These are phyloP conservation scores for Phytophthora fragariae DNA, from an alignment of 352 stramenopile species.

Conservation along the genomic window DNA sequence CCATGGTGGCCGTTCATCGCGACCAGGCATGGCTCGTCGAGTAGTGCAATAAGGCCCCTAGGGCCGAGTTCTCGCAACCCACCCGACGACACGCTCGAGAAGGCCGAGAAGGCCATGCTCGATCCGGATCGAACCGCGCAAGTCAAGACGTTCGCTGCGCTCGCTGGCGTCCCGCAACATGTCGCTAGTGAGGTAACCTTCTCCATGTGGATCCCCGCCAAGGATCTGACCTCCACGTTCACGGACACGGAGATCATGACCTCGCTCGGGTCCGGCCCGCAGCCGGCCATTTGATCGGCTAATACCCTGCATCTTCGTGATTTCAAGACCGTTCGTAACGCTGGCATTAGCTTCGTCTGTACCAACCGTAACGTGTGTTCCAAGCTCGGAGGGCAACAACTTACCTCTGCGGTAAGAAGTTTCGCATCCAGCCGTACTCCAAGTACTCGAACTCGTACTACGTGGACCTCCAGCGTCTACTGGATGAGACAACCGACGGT, in stretches of 20 bases:
- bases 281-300: not conserved
- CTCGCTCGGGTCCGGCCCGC: not conserved
- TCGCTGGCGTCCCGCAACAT: not conserved
- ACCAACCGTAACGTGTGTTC: not conserved
- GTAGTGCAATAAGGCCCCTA: not conserved
- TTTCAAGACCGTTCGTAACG: not conserved
- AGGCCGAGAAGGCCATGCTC: no score
- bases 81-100: not conserved
- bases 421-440: not conserved
- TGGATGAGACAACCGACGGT: conserved; percentile 1
- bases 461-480: not conserved
- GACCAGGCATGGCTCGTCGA: not conserved
- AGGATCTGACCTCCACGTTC: not conserved
- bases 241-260: conserved; percentile 3
- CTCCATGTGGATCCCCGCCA: conserved; percentile 1
- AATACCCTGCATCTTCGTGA: not conserved
- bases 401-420: no score
- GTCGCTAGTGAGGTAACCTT: not conserved
- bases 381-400: conserved; percentile 63
- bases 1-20: not conserved
- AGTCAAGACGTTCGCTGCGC: no score
- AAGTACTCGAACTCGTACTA: not conserved
- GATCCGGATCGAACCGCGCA: no score
- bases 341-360: not conserved
- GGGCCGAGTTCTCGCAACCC: conserved; percentile 2